These are phyloP conservation scores for Penicillium bialowiezense DNA, from an alignment of 495 filamentous ascomycete species.

Conservation along the genomic window DNA sequence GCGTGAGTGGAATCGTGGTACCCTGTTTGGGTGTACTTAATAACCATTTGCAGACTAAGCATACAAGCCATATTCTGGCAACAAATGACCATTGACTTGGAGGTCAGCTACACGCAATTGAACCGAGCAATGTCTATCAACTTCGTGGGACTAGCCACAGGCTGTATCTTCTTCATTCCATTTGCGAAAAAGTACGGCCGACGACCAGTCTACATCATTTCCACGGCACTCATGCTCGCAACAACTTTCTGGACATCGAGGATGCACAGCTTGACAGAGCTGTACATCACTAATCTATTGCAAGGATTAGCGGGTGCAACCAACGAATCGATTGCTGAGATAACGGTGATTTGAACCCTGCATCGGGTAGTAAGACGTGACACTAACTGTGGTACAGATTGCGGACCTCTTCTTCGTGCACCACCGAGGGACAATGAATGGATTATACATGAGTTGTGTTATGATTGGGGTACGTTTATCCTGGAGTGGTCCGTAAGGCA, in stretches of 20 bases:
- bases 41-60: slow-evolving; percentile 16
- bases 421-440: slow-evolving; percentile 35
- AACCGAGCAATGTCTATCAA: slow-evolving; percentile 33
- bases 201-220: slow-evolving; percentile 33
- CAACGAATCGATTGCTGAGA: slow-evolving; percentile 34
- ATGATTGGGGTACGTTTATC: slow-evolving; percentile 39
- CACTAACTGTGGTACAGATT: slow-evolving; percentile 23
- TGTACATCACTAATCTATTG: slow-evolving; percentile 30
- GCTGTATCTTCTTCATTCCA: slow-evolving; percentile 34
- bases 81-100: slow-evolving; percentile 30
- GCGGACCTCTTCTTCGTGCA: slow-evolving; percentile 40
- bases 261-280: slow-evolving; percentile 22
- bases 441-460: slow-evolving; percentile 33
- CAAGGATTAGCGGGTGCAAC: slow-evolving; percentile 34
- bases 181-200: slow-evolving; percentile 34
- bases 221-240: slow-evolving; percentile 27
- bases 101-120: slow-evolving; percentile 24
- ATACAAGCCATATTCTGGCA: slow-evolving; percentile 37
- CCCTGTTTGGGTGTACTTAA: neutral
- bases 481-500: no score
- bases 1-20: slow-evolving; percentile 16
- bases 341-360: slow-evolving; percentile 21
- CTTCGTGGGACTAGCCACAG: slow-evolving; percentile 29
- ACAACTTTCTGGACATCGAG: slow-evolving; percentile 29
- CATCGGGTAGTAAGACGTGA: neutral